phyloP scores from a whole-genome alignment of 23 red algal genomes.

The Gracilaria domingensis region DNA sequence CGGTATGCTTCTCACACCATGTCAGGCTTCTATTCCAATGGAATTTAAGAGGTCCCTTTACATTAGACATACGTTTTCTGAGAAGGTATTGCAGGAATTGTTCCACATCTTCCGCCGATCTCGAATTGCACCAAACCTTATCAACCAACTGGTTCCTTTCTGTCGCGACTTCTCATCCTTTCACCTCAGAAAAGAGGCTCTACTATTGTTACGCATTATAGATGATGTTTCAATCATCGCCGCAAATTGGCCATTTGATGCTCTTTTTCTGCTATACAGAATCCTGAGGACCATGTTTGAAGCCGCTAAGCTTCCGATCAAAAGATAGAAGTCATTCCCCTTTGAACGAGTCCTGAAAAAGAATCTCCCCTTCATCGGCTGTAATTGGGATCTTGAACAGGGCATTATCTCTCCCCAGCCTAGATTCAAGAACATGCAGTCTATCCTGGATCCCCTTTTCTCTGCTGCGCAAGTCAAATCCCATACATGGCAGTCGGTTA shows the following conservation, averaged over 20 bases:
- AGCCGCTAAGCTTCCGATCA: neutral
- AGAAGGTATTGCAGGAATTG: neutral
- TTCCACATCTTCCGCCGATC: neutral
- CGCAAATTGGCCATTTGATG: neutral
- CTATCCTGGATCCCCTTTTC: neutral
- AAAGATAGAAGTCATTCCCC: neutral
- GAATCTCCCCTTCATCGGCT: neutral
- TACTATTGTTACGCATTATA: neutral
- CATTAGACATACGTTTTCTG: neutral
- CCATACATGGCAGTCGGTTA: neutral
- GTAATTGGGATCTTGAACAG: neutral
- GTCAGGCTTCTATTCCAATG: neutral
- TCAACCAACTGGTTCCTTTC: neutral
- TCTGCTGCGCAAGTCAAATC: neutral
- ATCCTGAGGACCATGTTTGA: neutral
- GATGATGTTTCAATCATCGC: neutral
- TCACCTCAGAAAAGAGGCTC: neutral
- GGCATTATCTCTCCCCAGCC: neutral
- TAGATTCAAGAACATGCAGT: neutral
- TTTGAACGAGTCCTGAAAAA: neutral
- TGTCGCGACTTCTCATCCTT: neutral
- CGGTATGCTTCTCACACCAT: neutral
- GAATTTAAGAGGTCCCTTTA: neutral
- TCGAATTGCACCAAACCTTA: neutral
- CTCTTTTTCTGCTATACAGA: neutral